Percentiles rank a stretch among this genome's conserved stretches.
Evolutionary conservation across 768 basidiomycete genomes (phyloP).

Genomic region (Hypsizygus marmoreus): DNA sequence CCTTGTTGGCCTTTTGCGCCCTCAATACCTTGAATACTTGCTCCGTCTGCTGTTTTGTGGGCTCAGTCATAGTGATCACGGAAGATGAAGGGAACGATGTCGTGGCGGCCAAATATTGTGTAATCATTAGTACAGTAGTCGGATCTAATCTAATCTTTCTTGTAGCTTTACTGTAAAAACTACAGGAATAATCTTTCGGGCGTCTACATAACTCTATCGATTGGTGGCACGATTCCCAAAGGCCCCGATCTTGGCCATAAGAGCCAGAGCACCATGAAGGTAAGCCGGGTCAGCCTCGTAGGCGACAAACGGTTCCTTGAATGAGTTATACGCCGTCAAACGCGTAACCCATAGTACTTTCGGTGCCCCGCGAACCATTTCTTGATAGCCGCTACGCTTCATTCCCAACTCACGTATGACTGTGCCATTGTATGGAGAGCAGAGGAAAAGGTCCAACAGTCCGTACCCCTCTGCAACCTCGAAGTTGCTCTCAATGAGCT

Average conservation of each 20-base stretch:
- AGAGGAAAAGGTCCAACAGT: too few species aligned
- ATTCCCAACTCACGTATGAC: too few species aligned
- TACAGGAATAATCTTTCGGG: too few species aligned
- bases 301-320: conserved; percentile 14
- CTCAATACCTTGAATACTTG: conserved; percentile 82
- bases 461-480: neutral
- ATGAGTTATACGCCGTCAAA: conserved; percentile 8
- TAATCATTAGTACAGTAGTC: neutral
- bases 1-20: conserved; percentile 88
- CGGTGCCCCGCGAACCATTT: neutral
- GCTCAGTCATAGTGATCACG: conserved; percentile 59
- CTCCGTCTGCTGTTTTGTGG: conserved; percentile 85
- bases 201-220: too few species aligned
- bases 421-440: too few species aligned
- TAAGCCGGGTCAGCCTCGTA: conserved; percentile 21
- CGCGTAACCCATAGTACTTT: conserved; percentile 11
- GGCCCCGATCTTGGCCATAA: conserved; percentile 19
- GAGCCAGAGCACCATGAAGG: conserved; percentile 22
- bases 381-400: too few species aligned
- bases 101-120: conserved; percentile 24
- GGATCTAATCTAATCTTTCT: neutral
- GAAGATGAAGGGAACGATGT: conserved; percentile 27
- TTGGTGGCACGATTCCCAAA: conserved; percentile 12
- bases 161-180: too few species aligned
- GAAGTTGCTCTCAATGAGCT: neutral